These are phyloP conservation scores for Cystobasidium sp. DNA, from an alignment of 1,284 basidiomycete genomes.

Conservation along the genomic window DNA sequence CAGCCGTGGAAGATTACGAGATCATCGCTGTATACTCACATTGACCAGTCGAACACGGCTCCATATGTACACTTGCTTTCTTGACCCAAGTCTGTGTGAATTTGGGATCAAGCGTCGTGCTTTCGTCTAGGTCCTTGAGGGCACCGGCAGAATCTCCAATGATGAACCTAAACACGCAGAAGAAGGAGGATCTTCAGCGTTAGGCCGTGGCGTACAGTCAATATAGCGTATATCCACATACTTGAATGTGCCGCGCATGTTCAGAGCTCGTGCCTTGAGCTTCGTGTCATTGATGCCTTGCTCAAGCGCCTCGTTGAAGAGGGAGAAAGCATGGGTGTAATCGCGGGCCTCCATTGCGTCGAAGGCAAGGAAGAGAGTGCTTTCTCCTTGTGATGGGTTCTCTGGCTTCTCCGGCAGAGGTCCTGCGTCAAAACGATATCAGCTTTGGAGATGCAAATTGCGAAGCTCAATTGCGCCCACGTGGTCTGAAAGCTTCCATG, in stretches of 20 bases:
- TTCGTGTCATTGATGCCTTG: slow-evolving; percentile 76
- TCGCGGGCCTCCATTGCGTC: slow-evolving; percentile 85
- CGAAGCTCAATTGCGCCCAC: slow-evolving; percentile 14
- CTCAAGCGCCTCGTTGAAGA: slow-evolving; percentile 83
- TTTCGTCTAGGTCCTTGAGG: slow-evolving; percentile 79
- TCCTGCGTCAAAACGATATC: slow-evolving; percentile 59
- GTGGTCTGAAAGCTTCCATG: slow-evolving; percentile 86
- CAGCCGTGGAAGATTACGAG: neutral
- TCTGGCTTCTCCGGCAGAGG: slow-evolving; percentile 76
- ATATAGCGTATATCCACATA: slow-evolving; percentile 56
- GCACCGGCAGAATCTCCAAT: slow-evolving; percentile 83
- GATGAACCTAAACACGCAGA: slow-evolving; percentile 57
- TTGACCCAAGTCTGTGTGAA: slow-evolving; percentile 91
- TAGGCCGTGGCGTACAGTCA: neutral
- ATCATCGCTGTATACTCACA: neutral
- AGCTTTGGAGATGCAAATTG: neutral
- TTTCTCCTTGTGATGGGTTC: slow-evolving; percentile 75
- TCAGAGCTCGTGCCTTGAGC: slow-evolving; percentile 84
- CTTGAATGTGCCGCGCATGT: slow-evolving; percentile 95
- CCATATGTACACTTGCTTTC: slow-evolving; percentile 97
- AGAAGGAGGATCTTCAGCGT: no score
- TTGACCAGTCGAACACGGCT: slow-evolving; percentile 65
- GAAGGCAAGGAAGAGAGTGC: slow-evolving; percentile 78
- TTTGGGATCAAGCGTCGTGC: slow-evolving; percentile 72
- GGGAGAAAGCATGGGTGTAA: slow-evolving; percentile 78